phyloP scores from a whole-genome alignment of 169 alveolate species.

The Neospora caninum region DNA sequence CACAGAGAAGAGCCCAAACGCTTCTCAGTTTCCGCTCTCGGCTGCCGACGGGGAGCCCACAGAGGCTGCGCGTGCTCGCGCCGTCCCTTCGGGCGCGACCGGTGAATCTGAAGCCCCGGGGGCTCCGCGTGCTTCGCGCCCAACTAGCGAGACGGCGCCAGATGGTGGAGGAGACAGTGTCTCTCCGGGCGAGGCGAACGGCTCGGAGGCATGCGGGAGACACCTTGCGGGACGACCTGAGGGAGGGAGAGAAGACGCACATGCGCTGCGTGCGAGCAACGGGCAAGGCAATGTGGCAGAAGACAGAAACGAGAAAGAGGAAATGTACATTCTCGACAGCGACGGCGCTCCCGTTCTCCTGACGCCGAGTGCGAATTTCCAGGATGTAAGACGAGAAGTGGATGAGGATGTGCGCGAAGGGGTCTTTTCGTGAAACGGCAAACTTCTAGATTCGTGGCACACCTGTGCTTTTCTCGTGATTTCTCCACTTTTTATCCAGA shows the following conservation, averaged over 20 bases:
- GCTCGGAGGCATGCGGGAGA: neutral
- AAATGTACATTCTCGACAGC: neutral
- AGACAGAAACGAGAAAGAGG: neutral
- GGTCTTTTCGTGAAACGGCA: neutral
- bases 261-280: neutral
- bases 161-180: neutral
- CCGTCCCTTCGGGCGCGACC: neutral
- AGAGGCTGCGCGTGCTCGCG: neutral
- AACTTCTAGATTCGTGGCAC: too few species aligned
- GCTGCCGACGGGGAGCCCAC: neutral
- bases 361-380: neutral
- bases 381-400: neutral
- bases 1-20: too few species aligned
- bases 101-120: too few species aligned
- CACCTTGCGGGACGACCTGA: neutral
- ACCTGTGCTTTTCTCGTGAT: too few species aligned
- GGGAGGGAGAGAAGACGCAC: neutral
- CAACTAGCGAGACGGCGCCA: neutral
- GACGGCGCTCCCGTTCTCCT: neutral
- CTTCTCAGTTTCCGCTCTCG: neutral
- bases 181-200: neutral
- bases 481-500: too few species aligned
- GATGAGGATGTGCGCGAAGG: neutral
- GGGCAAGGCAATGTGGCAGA: neutral
- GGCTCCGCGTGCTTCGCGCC: too few species aligned